A percentile compares a stretch with the other conserved stretches of the same genome.
phyloP scores from a whole-genome alignment of 2,329 filamentous ascomycete species.

The Ascochyta lentis region DNA sequence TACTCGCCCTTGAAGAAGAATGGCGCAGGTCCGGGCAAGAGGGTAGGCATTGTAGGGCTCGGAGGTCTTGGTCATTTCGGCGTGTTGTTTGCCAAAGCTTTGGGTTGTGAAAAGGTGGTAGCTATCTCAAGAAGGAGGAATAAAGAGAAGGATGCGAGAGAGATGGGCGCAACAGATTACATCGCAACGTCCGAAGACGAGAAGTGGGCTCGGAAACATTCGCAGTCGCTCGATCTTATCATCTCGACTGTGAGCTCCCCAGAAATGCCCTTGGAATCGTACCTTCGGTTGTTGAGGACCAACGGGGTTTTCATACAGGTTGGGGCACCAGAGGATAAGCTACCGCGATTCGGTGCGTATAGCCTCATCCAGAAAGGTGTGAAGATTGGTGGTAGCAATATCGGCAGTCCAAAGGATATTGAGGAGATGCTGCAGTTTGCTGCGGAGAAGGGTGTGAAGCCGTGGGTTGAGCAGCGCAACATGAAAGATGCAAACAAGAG shows the following conservation, averaged over 20 bases:
- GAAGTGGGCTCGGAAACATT: slow-evolving; percentile 66
- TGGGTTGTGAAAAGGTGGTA: slow-evolving; percentile 72
- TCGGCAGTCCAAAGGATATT: slow-evolving; percentile 65
- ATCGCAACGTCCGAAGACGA: slow-evolving; percentile 53
- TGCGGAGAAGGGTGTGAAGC: slow-evolving; percentile 63
- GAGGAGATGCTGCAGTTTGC: slow-evolving; percentile 67
- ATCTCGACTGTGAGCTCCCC: slow-evolving; percentile 64
- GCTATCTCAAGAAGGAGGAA: slow-evolving; percentile 66
- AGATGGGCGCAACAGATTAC: slow-evolving; percentile 71
- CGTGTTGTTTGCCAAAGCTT: slow-evolving; percentile 72
- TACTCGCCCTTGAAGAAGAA: slow-evolving; percentile 73
- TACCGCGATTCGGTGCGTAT: slow-evolving; percentile 63
- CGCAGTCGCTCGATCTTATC: slow-evolving; percentile 66
- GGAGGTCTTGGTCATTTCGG: slow-evolving; percentile 79
- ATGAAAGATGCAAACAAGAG: slow-evolving; percentile 63
- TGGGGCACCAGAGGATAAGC: slow-evolving; percentile 67
- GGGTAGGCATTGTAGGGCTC: slow-evolving; percentile 74
- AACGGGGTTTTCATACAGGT: slow-evolving; percentile 72
- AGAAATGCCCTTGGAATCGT: slow-evolving; percentile 68
- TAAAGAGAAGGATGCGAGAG: slow-evolving; percentile 66
- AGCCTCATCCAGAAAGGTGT: slow-evolving; percentile 64
- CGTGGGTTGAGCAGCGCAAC: slow-evolving; percentile 67
- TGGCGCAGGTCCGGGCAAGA: slow-evolving; percentile 72
- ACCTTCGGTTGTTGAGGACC: slow-evolving; percentile 65
- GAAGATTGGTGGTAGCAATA: slow-evolving; percentile 53